phyloP scores from a whole-genome alignment of 2,329 filamentous ascomycete genomes.

The Trichoderma oligosporum region DNA sequence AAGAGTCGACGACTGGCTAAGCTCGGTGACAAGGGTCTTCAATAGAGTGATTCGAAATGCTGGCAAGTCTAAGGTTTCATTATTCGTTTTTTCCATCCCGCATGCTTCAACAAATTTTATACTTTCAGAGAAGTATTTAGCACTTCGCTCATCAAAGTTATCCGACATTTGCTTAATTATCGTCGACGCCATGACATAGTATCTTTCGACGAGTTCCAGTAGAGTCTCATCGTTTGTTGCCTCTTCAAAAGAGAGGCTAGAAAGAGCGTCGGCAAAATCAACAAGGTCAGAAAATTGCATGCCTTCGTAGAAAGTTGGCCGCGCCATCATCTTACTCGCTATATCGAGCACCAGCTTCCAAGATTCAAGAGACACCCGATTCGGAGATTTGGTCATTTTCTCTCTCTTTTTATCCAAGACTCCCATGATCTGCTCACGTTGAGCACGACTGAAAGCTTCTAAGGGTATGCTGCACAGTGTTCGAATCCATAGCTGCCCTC shows the following conservation, averaged over 20 bases:
- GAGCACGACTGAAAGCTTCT: conserved; percentile 40
- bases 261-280: conserved; percentile 34
- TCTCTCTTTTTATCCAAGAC: conserved; percentile 30
- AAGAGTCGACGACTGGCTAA: conserved; percentile 29
- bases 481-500: conserved; percentile 31
- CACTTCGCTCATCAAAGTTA: conserved; percentile 41
- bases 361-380: conserved; percentile 27
- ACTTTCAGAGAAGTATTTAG: conserved; percentile 37
- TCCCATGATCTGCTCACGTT: conserved; percentile 43
- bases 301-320: conserved; percentile 49
- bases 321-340: conserved; percentile 47
- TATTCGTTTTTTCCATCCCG: conserved; percentile 17
- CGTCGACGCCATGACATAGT: conserved; percentile 30
- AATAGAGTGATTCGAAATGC: conserved; percentile 37
- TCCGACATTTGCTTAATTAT: conserved; percentile 44
- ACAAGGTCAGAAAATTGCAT: conserved; percentile 41
- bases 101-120: conserved; percentile 28
- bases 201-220: conserved; percentile 35
- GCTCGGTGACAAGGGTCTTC: conserved; percentile 32
- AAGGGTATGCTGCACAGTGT: conserved; percentile 35
- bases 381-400: conserved; percentile 27
- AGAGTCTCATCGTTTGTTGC: conserved; percentile 27
- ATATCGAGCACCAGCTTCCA: conserved; percentile 43
- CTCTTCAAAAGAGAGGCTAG: conserved; percentile 27
- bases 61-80: conserved; percentile 19